A percentile compares a stretch with the other conserved stretches of the same genome.
Conservation (phyloP, 2,329 filamentous ascomycete species). For the Nannizzia gypsea region DNA sequence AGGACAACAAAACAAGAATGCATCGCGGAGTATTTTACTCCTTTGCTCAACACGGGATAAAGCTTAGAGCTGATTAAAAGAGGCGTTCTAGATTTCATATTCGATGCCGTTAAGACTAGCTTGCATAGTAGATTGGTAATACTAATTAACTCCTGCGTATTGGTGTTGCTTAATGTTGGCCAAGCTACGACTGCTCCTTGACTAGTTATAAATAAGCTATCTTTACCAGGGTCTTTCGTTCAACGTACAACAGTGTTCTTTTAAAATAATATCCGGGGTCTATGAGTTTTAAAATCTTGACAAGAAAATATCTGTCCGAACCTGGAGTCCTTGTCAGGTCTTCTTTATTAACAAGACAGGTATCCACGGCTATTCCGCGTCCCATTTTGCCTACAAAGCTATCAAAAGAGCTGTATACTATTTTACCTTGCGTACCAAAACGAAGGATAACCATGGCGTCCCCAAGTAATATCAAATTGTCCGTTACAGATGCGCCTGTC, state of each 20-base stretch:
- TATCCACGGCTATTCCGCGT: background rate
- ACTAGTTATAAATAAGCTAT: background rate
- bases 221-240: background rate
- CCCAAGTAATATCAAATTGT: slow-evolving; percentile 36
- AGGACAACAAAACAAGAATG: background rate
- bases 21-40: background rate
- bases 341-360: background rate
- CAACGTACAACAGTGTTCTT: background rate
- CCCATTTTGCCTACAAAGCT: background rate
- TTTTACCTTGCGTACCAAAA: background rate
- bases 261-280: background rate
- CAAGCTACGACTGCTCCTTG: background rate
- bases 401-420: background rate
- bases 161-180: background rate
- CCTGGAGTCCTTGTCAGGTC: background rate
- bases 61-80: background rate
- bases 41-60: background rate
- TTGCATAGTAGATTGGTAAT: background rate
- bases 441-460: slow-evolving; percentile 35
- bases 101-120: background rate
- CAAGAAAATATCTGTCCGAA: background rate
- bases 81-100: background rate
- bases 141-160: background rate
- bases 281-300: background rate
- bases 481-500: slow-evolving; percentile 33